Evolutionary conservation across 192 early-diverging fungal genomes (phyloP), one percentile per base, ranked within the genome.

Genomic region (Spizellomyces punctatus): DNA sequence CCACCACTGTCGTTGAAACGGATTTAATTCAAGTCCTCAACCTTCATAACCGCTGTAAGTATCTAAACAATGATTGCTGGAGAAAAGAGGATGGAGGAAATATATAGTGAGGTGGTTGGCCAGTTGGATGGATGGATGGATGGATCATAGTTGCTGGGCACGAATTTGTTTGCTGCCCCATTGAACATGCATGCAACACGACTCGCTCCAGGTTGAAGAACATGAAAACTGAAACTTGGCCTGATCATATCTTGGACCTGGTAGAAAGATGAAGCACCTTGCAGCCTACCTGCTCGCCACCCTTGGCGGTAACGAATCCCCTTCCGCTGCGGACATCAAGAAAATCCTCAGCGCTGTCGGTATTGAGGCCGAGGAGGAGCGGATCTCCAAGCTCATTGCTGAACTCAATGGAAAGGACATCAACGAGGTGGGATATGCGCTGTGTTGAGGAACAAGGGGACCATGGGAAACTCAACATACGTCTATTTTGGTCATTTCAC

Each of bases 201-300:
- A 36, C 27, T 36, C 3, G 27, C 27, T 36, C 27, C 27, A 36
- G 27, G 27, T 36, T 36, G 27, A 36, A 3, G 27, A 0, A 36
- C 27, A 36, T 0, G 27, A 36, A 36, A 2, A 0, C 0, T 36
- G 0, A 3, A 36, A 36, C 3, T 36, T 36, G 27, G 27, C 27
- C 27, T 36, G 27, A 36, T 36, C 27, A 36, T 3, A 36, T 36
- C 27, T 36, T 36, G 27, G 27, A 36, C 27, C 27, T 36, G 3
- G 27, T 36, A 36, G 27, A 36, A 74, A 75, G 65, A 98, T 96
- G 96, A 96, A 96, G 90, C 93, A 94, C 86, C 87, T 99, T 78
- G 96, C 94, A 76, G 96, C 96, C 81, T 99, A 96, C 90, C 87
- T 99, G 78, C 91, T 99, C 76, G 91, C 95, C 81, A 85, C 85